Evolutionary conservation across 768 basidiomycete genomes (phyloP), one percentile per base, ranked within the genome.

Genomic region (Pisolithus marmoratus): DNA sequence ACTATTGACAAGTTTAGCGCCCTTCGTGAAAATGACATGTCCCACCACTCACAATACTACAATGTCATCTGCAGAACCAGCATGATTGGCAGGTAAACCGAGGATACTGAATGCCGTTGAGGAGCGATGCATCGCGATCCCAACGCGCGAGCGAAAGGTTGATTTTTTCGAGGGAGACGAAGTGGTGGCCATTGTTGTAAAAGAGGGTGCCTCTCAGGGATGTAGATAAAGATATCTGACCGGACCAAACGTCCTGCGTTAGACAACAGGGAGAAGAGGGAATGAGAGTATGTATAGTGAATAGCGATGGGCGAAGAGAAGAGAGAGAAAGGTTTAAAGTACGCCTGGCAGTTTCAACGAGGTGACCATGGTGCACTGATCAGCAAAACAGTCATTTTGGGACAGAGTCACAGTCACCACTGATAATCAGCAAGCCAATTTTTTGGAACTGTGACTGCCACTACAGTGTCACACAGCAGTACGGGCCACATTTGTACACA

Each of bases 81-180:
- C 56, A 50, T 54, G 72, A 50, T 58, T n/a, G n/a, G n/a, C 55
- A 45, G 46, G 79, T 66, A 54, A 68, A 36, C 58, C 57, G 20
- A 69, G 67, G 37, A 81, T 69, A 37, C 68, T 66, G 54, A 84
- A 72, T 8, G 76, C 69, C 4, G 80, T 77, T 15, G 85, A 85
- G 3, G 82, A 77, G 49, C 84, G 81, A 8, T 83, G 77, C 63
- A 85, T 72, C 48, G 72, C 78, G 45, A 72, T 75, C 46, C 80
- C 80, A 71, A 86, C 76, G 47, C 85, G 82, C 38, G 73, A 68
- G 66, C 84, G 83, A 61, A 78, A 72, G 43, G 76, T 72, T 2
- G 58, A 58, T 49, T 68, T 68, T 61, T 71, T 76, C 49, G 63
- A 58, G 20, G 63, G 63, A 46, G 61, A 46, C 19, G 67, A 40